phyloP scores from a whole-genome alignment of 352 stramenopile genomes.

The Thalassiosira hispida region DNA sequence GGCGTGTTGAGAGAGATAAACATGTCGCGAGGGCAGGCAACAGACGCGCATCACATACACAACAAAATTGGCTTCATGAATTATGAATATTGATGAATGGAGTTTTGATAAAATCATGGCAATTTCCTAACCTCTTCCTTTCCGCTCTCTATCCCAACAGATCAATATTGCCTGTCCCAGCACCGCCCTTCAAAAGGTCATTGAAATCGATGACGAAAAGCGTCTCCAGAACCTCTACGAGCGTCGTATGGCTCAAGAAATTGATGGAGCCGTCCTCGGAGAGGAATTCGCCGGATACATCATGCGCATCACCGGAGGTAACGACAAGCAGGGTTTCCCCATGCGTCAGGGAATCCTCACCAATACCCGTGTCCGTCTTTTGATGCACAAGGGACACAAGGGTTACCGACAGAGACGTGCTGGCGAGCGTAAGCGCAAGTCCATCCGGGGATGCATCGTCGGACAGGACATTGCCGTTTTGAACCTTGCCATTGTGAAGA shows the following conservation, averaged over 20 bases:
- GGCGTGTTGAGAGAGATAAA: too few relatives aligned
- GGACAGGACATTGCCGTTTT: conserved; percentile 98
- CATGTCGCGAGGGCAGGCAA: too few relatives aligned
- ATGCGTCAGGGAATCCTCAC: conserved; percentile 99
- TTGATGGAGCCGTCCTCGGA: conserved; percentile 97
- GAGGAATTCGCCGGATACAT: conserved; percentile 99
- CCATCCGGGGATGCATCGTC: conserved; percentile 99
- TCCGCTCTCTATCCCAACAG: conserved; percentile 81
- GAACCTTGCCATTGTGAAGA: conserved; percentile 99
- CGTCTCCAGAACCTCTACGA: conserved; percentile 99
- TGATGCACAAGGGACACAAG: conserved; percentile 97
- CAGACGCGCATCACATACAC: not conserved
- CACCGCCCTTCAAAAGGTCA: conserved; percentile 98
- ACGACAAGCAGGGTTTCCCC: conserved; percentile 99
- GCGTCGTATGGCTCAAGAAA: conserved; percentile 99
- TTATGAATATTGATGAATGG: not conserved
- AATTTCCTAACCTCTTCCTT: conserved; percentile 1
- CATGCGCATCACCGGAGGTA: conserved; percentile 98
- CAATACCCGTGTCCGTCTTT: conserved; percentile 97
- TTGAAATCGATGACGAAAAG: conserved; percentile 99
- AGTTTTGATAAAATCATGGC: not conserved
- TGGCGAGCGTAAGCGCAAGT: conserved; percentile 99
- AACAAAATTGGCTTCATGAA: not conserved
- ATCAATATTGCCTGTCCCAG: conserved; percentile 99
- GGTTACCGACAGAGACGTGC: conserved; percentile 92